phyloP scores from a whole-genome alignment of 2,329 filamentous ascomycete species.

The Meredithiella fracta region DNA sequence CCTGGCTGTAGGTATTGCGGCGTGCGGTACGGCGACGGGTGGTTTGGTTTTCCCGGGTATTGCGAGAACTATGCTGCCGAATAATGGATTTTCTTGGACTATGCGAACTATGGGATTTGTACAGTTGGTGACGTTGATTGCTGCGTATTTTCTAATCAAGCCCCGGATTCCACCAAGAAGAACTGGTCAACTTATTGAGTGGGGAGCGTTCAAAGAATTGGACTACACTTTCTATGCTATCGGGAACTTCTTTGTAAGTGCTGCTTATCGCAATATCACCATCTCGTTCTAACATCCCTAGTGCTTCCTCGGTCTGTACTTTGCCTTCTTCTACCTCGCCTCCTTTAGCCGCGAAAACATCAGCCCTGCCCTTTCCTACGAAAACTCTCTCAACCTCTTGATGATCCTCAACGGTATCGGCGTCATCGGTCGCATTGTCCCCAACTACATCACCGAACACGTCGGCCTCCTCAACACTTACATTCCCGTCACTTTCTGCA shows the following conservation, averaged over 20 bases:
- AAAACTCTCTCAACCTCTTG: constrained; percentile 41
- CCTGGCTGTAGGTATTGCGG: constrained; percentile 44
- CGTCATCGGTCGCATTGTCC: constrained; percentile 38
- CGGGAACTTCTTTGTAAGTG: constrained; percentile 19
- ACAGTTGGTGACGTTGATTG: constrained; percentile 27
- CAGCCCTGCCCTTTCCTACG: constrained; percentile 25
- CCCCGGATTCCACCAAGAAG: constrained; percentile 27
- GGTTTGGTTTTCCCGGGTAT: constrained; percentile 38
- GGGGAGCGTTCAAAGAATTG: constrained; percentile 28
- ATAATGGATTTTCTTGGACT: constrained; percentile 28
- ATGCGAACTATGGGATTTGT: constrained; percentile 45
- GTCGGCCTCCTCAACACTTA: constrained; percentile 45
- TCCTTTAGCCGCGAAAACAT: constrained; percentile 31
- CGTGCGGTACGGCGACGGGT: constrained; percentile 42
- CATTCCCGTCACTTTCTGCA: constrained; percentile 28
- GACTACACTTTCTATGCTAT: constrained; percentile 28
- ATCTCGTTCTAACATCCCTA: constrained; percentile 15
- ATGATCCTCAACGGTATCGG: constrained; percentile 50
- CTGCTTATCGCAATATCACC: background rate
- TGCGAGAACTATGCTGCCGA: constrained; percentile 16
- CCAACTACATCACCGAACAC: constrained; percentile 41
- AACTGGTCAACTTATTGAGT: constrained; percentile 27
- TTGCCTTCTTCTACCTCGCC: constrained; percentile 42
- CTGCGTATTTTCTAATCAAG: constrained; percentile 25
- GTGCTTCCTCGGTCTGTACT: constrained; percentile 37